Evolutionary conservation across 192 early-diverging fungal genomes (phyloP), one percentile per base, ranked within the genome.

Genomic region (Backusella westeae): DNA sequence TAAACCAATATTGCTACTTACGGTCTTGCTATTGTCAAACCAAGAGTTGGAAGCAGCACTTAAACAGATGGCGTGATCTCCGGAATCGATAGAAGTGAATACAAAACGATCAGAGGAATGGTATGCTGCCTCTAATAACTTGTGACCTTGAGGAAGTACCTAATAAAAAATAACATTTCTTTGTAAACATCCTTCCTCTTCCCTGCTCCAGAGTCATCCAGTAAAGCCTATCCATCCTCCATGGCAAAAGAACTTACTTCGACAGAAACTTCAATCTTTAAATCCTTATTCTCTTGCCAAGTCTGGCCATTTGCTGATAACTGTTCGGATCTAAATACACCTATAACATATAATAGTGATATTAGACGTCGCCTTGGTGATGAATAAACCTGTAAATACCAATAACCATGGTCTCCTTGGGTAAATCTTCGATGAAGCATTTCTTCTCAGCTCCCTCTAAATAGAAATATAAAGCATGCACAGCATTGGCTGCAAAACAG

Each of bases 381-480:
- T 21, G n/a, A 44, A 44, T 38, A 23, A 71, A 26, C 12, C 15
- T 59, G 53, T 23, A 8, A 7, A 59, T 82, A 91, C 96, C 95
- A 29, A 91, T 89, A 29, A 96, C 92, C 67, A 93, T 88, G 38
- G 95, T 95, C 74, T 96, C 94, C 77, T 90, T 91, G 21, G 97
- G 95, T 34, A 99, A 86, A 75, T 99, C 96, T 80, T 99, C 97
- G 14, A 95, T 86, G 75, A 99, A 99, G 85, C 97, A 99, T 78
- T 94, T 90, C 80, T 92, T 90, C 74, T 97, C 93, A 59, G 82
- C 84, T 65, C 94, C 94, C 73, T 95, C 96, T 19, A 98, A 89
- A 77, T 97, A 98, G 78, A 99, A 98, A 82, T 98, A 94, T 71
- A 99, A 87, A 14, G 90, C 92, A 39, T 83, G 36, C 12, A 70